Base-by-base conservation (phyloP, 1,139 yeast species). In the Blastobotrys indianensis region DNA sequence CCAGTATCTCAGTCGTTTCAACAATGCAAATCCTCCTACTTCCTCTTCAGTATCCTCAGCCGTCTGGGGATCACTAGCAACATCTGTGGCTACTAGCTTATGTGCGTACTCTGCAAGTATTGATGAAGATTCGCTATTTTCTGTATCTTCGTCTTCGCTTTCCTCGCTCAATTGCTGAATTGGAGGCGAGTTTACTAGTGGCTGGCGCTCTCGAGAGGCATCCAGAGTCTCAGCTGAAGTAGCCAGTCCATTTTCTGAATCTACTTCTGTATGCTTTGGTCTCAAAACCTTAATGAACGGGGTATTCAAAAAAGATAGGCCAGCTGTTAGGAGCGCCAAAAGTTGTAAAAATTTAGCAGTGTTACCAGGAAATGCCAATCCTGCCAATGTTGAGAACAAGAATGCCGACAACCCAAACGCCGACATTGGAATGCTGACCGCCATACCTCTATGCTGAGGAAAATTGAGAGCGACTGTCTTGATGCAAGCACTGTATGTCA, bases 321-420 rank as follows among this genome's bases (percentile, higher is more conserved):
- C 56, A 34, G 63, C 48, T 8, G 67, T 56, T 30, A 61, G 49
- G 13, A 59, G 37, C 8, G 63, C 58, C 15, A 66, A 53, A 32
- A 58, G 43, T 32, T 51, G 47, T 45, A 66, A 49, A 47, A 66
- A 62, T 17, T 58, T 58, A 1, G 52, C 55, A 6, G 69, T 65
- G 46, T 64, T 58, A 11, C 66, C 66, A 15, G 63, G 59, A 41
- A 60, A 61, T 4, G 59, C 49, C 15, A 60, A 43, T 2, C 61
- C 59, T 6, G 65, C 59, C 11, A 64, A 51, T 20, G 54, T 45
- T n/a, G 60, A 55, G 50, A 64, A 66, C 42, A 66, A 52, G 37
- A 66, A 58, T 2, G 69, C 70, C 2, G 64, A 59, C 9, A 66
- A 56, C 2, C 70, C 70, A 49, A 63, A 66, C 8, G 66, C 65